phyloP scores from a whole-genome alignment of 371 early-diverging fungal genomes.

The Rhizomucor pusillus region DNA sequence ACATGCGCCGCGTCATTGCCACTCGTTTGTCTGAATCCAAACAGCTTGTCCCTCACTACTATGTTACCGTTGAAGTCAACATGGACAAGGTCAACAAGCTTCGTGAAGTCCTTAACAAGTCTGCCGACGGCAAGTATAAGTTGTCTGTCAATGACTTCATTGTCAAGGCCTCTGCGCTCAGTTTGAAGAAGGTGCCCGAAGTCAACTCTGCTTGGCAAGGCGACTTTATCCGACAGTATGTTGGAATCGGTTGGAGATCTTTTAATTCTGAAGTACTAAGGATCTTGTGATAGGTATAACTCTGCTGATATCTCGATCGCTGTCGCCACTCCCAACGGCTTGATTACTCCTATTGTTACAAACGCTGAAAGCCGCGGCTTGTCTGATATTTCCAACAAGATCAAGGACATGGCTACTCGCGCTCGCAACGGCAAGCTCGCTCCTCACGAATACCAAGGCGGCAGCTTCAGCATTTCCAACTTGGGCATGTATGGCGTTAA shows the following conservation, averaged over 20 bases:
- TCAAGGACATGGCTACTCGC: slow-evolving; percentile 84
- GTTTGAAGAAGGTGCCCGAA: slow-evolving; percentile 91
- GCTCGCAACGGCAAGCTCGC: slow-evolving; percentile 89
- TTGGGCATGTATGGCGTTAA: slow-evolving; percentile 96
- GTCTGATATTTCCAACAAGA: slow-evolving; percentile 76
- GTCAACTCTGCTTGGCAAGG: slow-evolving; percentile 97
- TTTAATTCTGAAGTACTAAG: not conserved
- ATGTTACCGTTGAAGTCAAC: slow-evolving; percentile 85
- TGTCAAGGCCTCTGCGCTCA: slow-evolving; percentile 92
- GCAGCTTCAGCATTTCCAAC: slow-evolving; percentile 97
- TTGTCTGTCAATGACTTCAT: slow-evolving; percentile 98
- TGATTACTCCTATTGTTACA: slow-evolving; percentile 95
- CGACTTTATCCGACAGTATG: slow-evolving; percentile 88
- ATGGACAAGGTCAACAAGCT: slow-evolving; percentile 87
- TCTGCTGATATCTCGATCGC: slow-evolving; percentile 94
- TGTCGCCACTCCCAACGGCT: slow-evolving; percentile 91
- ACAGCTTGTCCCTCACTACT: slow-evolving; percentile 94
- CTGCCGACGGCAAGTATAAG: slow-evolving; percentile 88
- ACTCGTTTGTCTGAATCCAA: slow-evolving; percentile 84
- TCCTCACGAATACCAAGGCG: slow-evolving; percentile 96
- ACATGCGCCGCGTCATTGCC: slow-evolving; percentile 94
- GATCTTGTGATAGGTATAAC: slow-evolving; percentile 62
- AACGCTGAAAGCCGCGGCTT: slow-evolving; percentile 87
- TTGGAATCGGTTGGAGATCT: slow-evolving; percentile 2
- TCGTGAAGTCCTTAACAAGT: slow-evolving; percentile 87